Evolutionary conservation across 306 rosid species (phyloP).

Genomic region (Macrotyloma uniflorum): DNA sequence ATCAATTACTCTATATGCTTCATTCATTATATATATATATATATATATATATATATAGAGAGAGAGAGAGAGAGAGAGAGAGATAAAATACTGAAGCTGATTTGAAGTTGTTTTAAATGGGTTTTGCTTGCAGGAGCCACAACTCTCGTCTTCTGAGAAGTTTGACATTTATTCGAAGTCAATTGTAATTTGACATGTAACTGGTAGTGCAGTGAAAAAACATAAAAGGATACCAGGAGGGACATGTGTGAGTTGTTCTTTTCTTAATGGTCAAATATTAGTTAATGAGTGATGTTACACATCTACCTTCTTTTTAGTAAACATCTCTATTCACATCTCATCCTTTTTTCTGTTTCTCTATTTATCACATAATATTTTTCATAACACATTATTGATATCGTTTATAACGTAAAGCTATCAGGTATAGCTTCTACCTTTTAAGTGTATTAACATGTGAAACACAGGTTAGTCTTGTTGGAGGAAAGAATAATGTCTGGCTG

Average conservation of each 20-base stretch:
- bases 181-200: slow-evolving; percentile 36
- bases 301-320: no score
- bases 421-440: not conserved
- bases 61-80: no score
- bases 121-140: slow-evolving; percentile 59
- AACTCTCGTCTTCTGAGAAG: slow-evolving; percentile 51
- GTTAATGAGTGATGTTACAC: no score
- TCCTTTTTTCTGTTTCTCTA: no score
- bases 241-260: not conserved
- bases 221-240: not conserved
- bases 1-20: not conserved
- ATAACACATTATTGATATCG: not conserved
- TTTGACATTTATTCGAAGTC: slow-evolving; percentile 51
- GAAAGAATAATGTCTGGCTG: not conserved
- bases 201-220: not conserved
- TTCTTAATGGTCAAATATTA: no score
- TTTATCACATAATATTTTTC: no score
- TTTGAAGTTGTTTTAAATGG: slow-evolving; percentile 24
- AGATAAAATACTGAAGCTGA: not conserved
- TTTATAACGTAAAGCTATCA: not conserved
- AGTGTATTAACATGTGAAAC: not conserved
- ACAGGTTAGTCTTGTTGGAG: not conserved
- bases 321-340: no score
- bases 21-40: not conserved
- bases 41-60: no score